These are phyloP conservation scores for Suillus discolor DNA, from an alignment of 768 basidiomycete genomes.

Conservation along the genomic window DNA sequence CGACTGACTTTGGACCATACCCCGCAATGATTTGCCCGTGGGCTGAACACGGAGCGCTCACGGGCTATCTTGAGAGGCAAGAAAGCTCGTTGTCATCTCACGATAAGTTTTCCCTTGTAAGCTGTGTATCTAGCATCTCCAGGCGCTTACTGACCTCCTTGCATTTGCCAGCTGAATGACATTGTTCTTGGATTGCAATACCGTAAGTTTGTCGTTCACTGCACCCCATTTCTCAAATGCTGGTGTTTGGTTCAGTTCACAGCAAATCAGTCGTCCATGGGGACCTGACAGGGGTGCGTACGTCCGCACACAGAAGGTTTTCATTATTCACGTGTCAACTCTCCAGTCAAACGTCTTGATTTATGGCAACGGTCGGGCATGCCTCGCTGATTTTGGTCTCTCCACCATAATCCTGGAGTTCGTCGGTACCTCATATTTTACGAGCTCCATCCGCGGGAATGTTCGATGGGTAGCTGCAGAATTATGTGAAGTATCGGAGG, in stretches of 20 bases:
- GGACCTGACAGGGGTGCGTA: background rate
- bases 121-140: background rate
- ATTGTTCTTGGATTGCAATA: background rate
- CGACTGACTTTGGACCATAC: background rate
- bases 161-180: background rate
- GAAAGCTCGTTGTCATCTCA: background rate
- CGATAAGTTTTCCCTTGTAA: background rate
- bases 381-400: conserved; percentile 32
- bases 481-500: background rate
- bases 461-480: background rate
- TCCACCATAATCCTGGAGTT: conserved; percentile 41
- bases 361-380: background rate
- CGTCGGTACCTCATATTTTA: conserved; percentile 21
- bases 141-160: too few relatives aligned
- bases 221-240: background rate
- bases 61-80: background rate
- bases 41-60: background rate
- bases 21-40: background rate
- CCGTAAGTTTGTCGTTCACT: background rate
- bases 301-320: background rate
- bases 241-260: background rate
- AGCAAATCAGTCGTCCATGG: background rate
- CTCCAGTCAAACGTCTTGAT: conserved; percentile 20
- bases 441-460: background rate
- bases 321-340: background rate